phyloP scores from a whole-genome alignment of 768 basidiomycete species.

The Calocera cornea region DNA sequence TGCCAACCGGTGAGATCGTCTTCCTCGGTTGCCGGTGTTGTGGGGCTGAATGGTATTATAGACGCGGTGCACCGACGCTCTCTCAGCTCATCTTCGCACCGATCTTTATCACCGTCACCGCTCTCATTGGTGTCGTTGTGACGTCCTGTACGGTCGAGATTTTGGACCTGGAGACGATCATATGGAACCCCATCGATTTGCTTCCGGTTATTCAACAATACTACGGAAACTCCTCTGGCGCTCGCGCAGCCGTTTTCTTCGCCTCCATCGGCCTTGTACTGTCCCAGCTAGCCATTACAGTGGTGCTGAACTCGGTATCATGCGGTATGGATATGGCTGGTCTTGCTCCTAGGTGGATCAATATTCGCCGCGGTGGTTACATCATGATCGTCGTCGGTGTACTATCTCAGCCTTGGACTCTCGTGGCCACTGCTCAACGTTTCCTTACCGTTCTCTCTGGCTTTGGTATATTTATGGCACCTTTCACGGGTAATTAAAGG shows the following conservation, averaged over 20 bases:
- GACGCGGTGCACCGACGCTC: background rate
- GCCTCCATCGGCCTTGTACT: background rate
- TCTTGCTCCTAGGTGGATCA: background rate
- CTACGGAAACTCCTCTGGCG: conserved; percentile 1
- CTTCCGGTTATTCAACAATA: background rate
- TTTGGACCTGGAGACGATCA: background rate
- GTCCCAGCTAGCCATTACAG: conserved; percentile 2
- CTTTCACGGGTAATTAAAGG: background rate
- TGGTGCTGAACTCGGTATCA: conserved; percentile 6
- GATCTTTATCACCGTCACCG: conserved; percentile 5
- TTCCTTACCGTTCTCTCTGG: conserved; percentile 7
- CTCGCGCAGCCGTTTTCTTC: conserved; percentile 7
- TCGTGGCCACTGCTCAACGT: conserved; percentile 4
- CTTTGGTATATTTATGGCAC: conserved; percentile 4
- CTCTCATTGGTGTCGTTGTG: conserved; percentile 6
- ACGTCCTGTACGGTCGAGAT: conserved; percentile 1
- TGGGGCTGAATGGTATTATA: background rate
- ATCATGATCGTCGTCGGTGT: conserved; percentile 7
- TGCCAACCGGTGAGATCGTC: background rate
- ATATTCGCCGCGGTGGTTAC: conserved; percentile 3
- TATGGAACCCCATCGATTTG: conserved; percentile 2
- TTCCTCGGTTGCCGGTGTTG: background rate
- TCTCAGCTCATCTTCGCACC: conserved; percentile 2
- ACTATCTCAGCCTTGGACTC: conserved; percentile 4
- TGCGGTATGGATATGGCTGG: conserved; percentile 6